Evolutionary conservation across 345 rosid species (phyloP), one percentile per base, ranked within the genome.

Genomic region (Citrus australasica): DNA sequence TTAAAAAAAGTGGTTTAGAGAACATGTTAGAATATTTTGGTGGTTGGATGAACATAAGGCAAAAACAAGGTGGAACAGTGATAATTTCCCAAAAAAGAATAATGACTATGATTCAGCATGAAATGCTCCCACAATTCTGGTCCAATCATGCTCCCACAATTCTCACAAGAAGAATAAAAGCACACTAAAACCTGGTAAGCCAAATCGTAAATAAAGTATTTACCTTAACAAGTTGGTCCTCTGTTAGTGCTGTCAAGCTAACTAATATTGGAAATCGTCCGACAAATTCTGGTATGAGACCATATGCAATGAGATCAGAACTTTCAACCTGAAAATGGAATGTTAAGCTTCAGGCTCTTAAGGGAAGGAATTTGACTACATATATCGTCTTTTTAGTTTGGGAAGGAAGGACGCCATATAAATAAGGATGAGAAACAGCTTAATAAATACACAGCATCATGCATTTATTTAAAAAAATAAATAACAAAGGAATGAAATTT

Each of bases 231-330:
- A 95, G 98, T 80, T 95, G 97, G 67, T 95, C 97, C 85, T 95
- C 98, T 3, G 97, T 88, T 71, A 95, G 88, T 84, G 98, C 94
- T 77, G 88, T 86, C 87, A 95, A 92, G 84, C 97, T 91, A 84
- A 92, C 98, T 85, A 95, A 67, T 80, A 95, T 89, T 21, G 98
- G 97, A 82, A 95, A 93, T 51, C 98, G 97, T 67, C 99, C 99
- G 75, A 95, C 88, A 84, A 93, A 95, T 87, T 95, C 99, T 4
- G 99, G 99, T 85, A 95, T 95, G 77, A 95, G 99, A 55, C 99
- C 99, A 76, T 95, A 95, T 38, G 98, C 92, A 74, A 92, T 89
- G 62, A 95, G 97, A 88, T 95, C 98, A 13, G 90, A 77, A 86
- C 99, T 93, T 83, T 95, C 99, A 74, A 89, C 97, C 98, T 93